Percentiles rank a stretch among this genome's conserved stretches.
Conservation (phyloP, 805 yeast genomes). For the Spencermartinsiella europaea region DNA sequence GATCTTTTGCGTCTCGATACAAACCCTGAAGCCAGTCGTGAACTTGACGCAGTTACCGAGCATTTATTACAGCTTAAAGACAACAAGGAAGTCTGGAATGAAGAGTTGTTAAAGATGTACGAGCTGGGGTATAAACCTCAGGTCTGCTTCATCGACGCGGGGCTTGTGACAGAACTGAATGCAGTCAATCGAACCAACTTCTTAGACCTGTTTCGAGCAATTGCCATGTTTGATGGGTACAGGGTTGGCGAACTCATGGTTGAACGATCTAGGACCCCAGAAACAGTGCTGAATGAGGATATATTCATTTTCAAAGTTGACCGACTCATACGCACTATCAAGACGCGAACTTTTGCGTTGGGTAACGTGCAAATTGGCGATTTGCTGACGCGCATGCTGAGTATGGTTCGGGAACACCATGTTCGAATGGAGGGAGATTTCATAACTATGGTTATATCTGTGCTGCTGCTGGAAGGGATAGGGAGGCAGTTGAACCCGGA, state of each 20-base stretch:
- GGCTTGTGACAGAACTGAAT: constrained; percentile 85
- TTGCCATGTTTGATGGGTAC: constrained; percentile 90
- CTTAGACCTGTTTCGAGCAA: constrained; percentile 79
- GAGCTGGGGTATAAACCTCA: constrained; percentile 71
- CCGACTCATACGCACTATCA: constrained; percentile 71
- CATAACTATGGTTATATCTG: constrained; percentile 91
- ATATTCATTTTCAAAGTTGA: constrained; percentile 85
- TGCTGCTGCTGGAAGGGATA: constrained; percentile 84
- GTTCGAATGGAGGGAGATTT: constrained; percentile 98
- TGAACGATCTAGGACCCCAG: constrained; percentile 92
- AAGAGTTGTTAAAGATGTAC: constrained; percentile 42
- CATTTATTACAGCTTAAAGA: constrained; percentile 22
- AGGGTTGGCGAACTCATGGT: constrained; percentile 94
- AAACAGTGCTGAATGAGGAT: constrained; percentile 78
- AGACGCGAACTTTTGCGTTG: constrained; percentile 81
- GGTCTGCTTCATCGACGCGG: constrained; percentile 87
- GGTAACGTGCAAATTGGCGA: constrained; percentile 93
- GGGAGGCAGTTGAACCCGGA: constrained; percentile 93
- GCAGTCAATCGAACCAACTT: constrained; percentile 75
- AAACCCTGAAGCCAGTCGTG: constrained; percentile 19
- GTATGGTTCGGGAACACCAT: constrained; percentile 91
- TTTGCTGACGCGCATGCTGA: constrained; percentile 74
- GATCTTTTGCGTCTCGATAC: constrained; percentile 34
- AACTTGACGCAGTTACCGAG: constrained; percentile 22
- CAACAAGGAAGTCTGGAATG: constrained; percentile 40